Percentiles rank a stretch among this genome's conserved stretches.
These are phyloP conservation scores for Mycena pura DNA, from an alignment of 768 basidiomycete genomes.

Conservation along the genomic window DNA sequence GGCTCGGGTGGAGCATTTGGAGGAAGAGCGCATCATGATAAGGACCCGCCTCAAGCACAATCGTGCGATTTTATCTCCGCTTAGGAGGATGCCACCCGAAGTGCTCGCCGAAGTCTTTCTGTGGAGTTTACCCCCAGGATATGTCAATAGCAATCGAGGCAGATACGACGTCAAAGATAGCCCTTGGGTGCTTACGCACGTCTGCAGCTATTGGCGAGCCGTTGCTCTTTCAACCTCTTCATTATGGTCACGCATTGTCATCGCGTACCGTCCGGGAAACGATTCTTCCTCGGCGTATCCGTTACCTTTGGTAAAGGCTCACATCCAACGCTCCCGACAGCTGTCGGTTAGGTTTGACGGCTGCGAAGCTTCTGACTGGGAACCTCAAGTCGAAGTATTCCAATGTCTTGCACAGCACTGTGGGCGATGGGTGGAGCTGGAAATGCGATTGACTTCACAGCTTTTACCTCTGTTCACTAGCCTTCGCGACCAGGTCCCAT, in stretches of 20 bases:
- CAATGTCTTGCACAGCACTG: neutral
- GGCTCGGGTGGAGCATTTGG: neutral
- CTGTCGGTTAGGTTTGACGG: neutral
- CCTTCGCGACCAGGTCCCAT: neutral
- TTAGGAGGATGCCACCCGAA: neutral
- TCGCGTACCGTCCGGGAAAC: neutral
- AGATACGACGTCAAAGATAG: neutral
- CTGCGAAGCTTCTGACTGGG: neutral
- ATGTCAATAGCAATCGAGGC: neutral
- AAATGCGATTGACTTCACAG: neutral
- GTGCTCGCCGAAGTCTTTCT: neutral
- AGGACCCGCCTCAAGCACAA: neutral
- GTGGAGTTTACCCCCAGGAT: neutral
- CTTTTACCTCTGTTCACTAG: neutral
- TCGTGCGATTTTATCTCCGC: neutral
- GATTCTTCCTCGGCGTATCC: neutral
- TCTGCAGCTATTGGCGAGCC: neutral
- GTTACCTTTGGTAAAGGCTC: neutral
- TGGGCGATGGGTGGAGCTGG: conserved; percentile 2
- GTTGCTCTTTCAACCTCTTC: neutral
- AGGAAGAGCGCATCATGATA: neutral
- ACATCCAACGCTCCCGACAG: neutral
- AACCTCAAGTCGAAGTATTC: neutral
- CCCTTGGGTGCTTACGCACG: neutral
- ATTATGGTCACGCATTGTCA: neutral